A percentile compares a stretch with the other conserved stretches of the same genome.
These are phyloP conservation scores for Hygrophila difformis DNA, from an alignment of 257 asterid genomes.

Conservation along the genomic window DNA sequence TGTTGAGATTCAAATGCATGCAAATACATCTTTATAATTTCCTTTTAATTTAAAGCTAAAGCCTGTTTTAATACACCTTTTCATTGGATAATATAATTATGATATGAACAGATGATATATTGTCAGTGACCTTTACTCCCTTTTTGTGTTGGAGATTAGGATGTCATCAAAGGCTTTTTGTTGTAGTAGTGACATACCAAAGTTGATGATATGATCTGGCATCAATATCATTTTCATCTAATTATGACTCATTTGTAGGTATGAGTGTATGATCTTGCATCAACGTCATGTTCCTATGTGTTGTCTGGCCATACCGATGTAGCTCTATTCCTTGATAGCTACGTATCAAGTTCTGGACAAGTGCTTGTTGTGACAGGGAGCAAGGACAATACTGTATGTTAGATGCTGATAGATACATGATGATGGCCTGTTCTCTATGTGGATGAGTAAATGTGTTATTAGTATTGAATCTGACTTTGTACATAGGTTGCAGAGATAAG, in stretches of 20 bases:
- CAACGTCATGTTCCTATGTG: slow-evolving; percentile 94
- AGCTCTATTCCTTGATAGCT: slow-evolving; percentile 82
- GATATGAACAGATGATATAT: too few relatives aligned
- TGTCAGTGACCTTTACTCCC: not conserved
- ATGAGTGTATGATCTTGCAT: slow-evolving; percentile 85
- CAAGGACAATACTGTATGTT: slow-evolving; percentile 80
- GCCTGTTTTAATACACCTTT: too few relatives aligned
- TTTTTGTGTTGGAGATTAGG: not conserved
- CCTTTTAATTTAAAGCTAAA: too few relatives aligned
- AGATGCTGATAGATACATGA: not conserved
- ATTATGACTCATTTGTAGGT: slow-evolving; percentile 59
- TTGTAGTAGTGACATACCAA: not conserved
- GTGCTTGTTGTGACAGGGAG: slow-evolving; percentile 80
- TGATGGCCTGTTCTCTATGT: not conserved
- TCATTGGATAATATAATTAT: too few relatives aligned
- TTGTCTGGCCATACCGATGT: slow-evolving; percentile 84
- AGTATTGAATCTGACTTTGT: not conserved
- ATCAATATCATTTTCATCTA: too few relatives aligned
- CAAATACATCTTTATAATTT: too few relatives aligned
- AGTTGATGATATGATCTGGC: slow-evolving; percentile 13
- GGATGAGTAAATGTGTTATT: not conserved
- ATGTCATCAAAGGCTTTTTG: slow-evolving; percentile 2
- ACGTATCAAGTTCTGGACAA: slow-evolving; percentile 56
- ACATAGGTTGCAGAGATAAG: slow-evolving; percentile 84
- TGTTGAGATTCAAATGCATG: too few relatives aligned